Evolutionary conservation across 176 grass and related monocot genomes (phyloP).

Genomic region (Oryza brachyantha): DNA sequence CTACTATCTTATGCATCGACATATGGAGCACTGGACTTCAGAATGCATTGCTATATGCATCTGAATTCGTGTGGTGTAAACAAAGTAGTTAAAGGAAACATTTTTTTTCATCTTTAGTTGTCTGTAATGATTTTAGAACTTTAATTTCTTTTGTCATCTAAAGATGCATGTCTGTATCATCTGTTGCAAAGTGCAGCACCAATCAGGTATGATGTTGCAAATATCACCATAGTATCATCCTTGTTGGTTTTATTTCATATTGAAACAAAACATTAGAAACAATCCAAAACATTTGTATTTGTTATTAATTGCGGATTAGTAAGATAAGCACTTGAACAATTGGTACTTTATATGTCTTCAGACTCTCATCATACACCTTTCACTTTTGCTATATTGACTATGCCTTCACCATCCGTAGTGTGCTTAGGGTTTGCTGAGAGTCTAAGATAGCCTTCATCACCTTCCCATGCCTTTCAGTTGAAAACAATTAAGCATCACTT

Average conservation of each 20-base stretch:
- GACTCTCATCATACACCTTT: slow-evolving; percentile 18
- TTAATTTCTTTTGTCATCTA: neutral
- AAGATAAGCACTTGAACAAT: neutral
- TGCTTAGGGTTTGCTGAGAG: slow-evolving; percentile 37
- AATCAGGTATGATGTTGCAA: neutral
- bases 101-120: neutral
- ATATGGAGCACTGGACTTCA: neutral
- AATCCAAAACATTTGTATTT: neutral
- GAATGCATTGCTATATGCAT: neutral
- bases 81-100: neutral
- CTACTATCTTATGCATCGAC: neutral
- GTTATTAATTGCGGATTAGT: neutral
- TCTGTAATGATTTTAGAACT: neutral
- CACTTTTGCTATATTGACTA: slow-evolving; percentile 22
- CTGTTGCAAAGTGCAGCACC: neutral
- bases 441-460: slow-evolving; percentile 38
- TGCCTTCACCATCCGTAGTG: slow-evolving; percentile 25
- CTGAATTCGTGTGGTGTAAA: neutral
- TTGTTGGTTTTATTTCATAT: neutral
- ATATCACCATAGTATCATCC: neutral
- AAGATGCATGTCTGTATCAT: neutral
- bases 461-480: slow-evolving; percentile 18
- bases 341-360: slow-evolving; percentile 27
- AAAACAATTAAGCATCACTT: slow-evolving; percentile 36
- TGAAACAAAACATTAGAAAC: neutral